These are phyloP conservation scores for Sparassis latifolia DNA, from an alignment of 1,284 basidiomycete genomes.

Conservation along the genomic window DNA sequence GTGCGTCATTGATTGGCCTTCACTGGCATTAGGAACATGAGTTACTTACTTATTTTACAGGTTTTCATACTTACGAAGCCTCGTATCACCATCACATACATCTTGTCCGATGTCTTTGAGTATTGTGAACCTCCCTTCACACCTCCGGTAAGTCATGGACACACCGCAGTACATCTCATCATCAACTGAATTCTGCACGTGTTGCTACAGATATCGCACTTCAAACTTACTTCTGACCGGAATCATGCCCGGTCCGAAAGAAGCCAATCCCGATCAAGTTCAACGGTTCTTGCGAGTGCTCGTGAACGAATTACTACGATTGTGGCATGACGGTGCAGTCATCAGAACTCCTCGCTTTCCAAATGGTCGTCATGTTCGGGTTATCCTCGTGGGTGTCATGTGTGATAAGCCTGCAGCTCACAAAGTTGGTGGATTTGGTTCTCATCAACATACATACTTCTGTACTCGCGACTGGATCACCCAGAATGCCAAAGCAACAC, in stretches of 20 bases:
- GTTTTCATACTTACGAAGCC: constrained; percentile 28
- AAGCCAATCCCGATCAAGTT: constrained; percentile 13
- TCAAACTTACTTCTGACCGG: constrained; percentile 22
- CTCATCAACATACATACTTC: constrained; percentile 26
- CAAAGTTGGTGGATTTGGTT: constrained; percentile 22
- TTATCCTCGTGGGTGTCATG: constrained; percentile 17
- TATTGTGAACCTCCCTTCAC: constrained; percentile 1
- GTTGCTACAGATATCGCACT: too few relatives aligned
- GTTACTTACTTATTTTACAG: constrained; percentile 24
- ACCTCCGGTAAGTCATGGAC: too few relatives aligned
- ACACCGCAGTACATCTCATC: too few relatives aligned
- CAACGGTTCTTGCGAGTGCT: constrained; percentile 12
- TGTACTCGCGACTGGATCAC: constrained; percentile 29
- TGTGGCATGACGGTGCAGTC: constrained; percentile 16
- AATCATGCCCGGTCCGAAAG: too few relatives aligned
- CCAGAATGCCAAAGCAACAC: constrained; percentile 12
- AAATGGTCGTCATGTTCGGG: constrained; percentile 11
- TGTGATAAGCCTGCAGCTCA: constrained; percentile 27
- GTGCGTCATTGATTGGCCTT: background rate
- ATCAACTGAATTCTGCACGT: too few relatives aligned
- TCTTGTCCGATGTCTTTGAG: constrained; percentile 18
- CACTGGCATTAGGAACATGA: background rate
- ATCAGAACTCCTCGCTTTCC: constrained; percentile 12
- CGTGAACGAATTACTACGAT: constrained; percentile 16
- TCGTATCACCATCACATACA: constrained; percentile 27